Base-by-base conservation (phyloP, 2,329 filamentous ascomycete species). In the Beauveria asiatica region DNA sequence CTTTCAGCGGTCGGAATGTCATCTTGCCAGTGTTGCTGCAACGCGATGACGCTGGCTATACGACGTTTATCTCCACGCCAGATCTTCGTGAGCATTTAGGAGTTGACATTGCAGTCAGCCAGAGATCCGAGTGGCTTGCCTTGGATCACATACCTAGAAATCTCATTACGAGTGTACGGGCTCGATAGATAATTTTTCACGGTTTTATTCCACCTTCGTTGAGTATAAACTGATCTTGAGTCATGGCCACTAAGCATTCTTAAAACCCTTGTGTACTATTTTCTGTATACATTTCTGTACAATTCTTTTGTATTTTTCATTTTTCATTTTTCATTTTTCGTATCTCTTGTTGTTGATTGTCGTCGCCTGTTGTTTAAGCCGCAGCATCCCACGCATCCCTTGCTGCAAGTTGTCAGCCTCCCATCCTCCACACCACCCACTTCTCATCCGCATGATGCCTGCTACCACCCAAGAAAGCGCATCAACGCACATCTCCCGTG, bases 391-490 rank as follows among this genome's bases (percentile, higher is more conserved):
- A 13, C 33, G 11, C 30, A 39, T 3, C 5, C 23, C 16, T 53
- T 17, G 13, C 33, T 16, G 16, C 33, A 21, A 33, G 21, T n/a
- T 13, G 49, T 51, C 49, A 51, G 33, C 33, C 46, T 33, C 10
- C 8, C 42, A n/a, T 21, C 51, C 51, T 41, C 23, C 51, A 41
- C 37, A 42, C 51, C 51, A 54, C 27, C 53, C 53, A 48, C 42
- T 56, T 56, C 53, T 23, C 39, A 39, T 54, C 53, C 53, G 53
- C 53, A 56, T 56, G 53, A 56, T 46, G 53, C 42, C 44, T n/a
- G n/a, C n/a, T 19, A 45, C 42, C n/a, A 46, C 27, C n/a, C 42
- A 48, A 25, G 7, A 48, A n/a, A 33, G 19, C 30, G 5, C 55
- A 42, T 46, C 37, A 13, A 48, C 16, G 33, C 45, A 39, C 44